Evolutionary conservation across 2,329 filamentous ascomycete species (phyloP), one percentile per base, ranked within the genome.

Genomic region (Pestalotiopsis sp.): DNA sequence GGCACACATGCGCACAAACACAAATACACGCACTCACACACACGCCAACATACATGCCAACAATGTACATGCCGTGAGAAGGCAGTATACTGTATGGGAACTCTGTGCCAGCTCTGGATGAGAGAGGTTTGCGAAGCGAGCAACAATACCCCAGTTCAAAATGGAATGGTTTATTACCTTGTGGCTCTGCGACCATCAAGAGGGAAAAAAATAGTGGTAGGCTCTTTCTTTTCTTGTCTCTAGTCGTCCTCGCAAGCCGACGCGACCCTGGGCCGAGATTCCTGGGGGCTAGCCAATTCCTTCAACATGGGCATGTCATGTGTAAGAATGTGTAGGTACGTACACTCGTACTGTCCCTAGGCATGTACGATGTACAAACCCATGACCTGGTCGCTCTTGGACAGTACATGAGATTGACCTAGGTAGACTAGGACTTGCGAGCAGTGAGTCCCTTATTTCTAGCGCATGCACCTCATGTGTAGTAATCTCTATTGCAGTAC

Each of bases 211-310:
- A 52, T 74, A 74, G 76, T 76, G 45, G 45, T 17, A 20, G 45
- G 45, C 45, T n/a, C 45, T 52, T n/a, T 52, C 20, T 73, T 75
- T 77, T 74, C 74, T 76, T 73, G 74, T 77, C 72, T 77, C 76
- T 77, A 11, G 45, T 52, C 45, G 45, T n/a, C 45, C 45, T 52
- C 45, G 45, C 27, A 62, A 27, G 59, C 59, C 73, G 75, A 77
- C 76, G 76, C 76, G 75, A 77, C 76, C 73, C 76, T 77, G 76
- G 76, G 75, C 76, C 76, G 76, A 78, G 73, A 77, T 78, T 78
- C 76, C 76, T 75, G 75, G 73, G 31, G 52, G 52, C 45, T 58
- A 56, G 23, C 41, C 45, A 52, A 17, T 20, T 52, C 17, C 45
- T 52, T 52, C 17, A 52, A 52, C 45, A 52, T n/a, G 45, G 45